Percentiles rank a stretch among this genome's conserved stretches.
Conservation (phyloP, 768 basidiomycete genomes). For the Suillus spraguei region DNA sequence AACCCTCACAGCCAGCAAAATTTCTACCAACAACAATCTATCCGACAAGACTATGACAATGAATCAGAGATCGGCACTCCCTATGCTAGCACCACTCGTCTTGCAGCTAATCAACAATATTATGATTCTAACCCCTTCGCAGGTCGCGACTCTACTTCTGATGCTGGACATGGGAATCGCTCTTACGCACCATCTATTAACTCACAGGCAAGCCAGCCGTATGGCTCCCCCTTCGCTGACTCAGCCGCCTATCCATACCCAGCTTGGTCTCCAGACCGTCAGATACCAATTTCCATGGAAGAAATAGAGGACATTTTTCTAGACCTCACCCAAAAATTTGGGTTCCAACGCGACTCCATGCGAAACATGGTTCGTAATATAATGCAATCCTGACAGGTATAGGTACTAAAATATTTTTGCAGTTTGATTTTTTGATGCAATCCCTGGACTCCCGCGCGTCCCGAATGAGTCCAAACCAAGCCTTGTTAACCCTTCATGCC, state of each 20-base stretch:
- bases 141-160: constrained; percentile 31
- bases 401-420: constrained; percentile 9
- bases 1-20: constrained; percentile 25
- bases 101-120: constrained; percentile 46
- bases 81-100: constrained; percentile 59
- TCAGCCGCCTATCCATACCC: constrained; percentile 78
- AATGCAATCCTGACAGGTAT: not conserved
- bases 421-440: constrained; percentile 99
- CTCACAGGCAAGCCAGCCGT: constrained; percentile 61
- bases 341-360: constrained; percentile 96
- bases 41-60: constrained; percentile 42
- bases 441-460: constrained; percentile 97
- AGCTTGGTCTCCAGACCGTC: constrained; percentile 91
- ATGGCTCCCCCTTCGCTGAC: constrained; percentile 62
- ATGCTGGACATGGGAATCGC: constrained; percentile 35
- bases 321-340: constrained; percentile 98
- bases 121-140: constrained; percentile 27
- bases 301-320: constrained; percentile 99
- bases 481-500: constrained; percentile 93
- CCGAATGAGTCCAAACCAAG: constrained; percentile 96
- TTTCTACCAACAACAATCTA: constrained; percentile 29
- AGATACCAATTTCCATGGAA: constrained; percentile 96
- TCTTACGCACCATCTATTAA: constrained; percentile 60
- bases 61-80: constrained; percentile 57
- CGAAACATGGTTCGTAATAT: constrained; percentile 76